Evolutionary conservation across 2,329 filamentous ascomycete species (phyloP), one percentile per base, ranked within the genome.

Genomic region (Monosporascus ibericus): DNA sequence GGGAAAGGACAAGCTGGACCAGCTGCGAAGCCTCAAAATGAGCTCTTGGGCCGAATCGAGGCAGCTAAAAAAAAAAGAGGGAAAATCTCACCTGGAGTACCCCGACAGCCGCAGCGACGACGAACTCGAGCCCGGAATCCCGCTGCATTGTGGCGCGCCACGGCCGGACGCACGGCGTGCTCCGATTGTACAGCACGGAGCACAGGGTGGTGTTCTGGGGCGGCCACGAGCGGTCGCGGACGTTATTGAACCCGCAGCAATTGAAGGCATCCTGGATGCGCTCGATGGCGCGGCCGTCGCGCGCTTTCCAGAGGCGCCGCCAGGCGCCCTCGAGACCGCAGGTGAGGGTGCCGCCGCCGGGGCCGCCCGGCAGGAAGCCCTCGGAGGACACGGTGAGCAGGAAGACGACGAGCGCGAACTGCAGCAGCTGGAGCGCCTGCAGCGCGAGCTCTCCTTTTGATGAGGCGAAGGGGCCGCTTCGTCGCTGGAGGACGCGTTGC

Each of bases 221-320:
- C 22, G 22, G 87, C 72, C 78, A 88, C 0, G 80, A 78, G 58
- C 78, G 80, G 61, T 90, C 85, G 30, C 64, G 67, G 27, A 81
- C 63, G 5, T 72, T 76, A 51, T 75, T 75, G 36, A 88, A 72
- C 0, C 87, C 87, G 58, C 87, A 90, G 70, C 87, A 90, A 7
- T 77, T 64, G 34, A 88, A 77, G 0, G 75, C 66, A 62, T 90
- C 82, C 61, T 90, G 87, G 48, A 90, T 85, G 2, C 69, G 66
- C 42, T 75, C 71, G 52, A 90, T 78, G 2, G 73, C 66, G 1
- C 59, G 56, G 5, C 63, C 60, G 51, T 87, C 72, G 81, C 0
- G 61, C 58, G 0, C 58, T 65, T 59, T 74, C n/a, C n/a, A 88
- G 52, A 88, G 63, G 3, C 53, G 56, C 58, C 73, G 69, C 86